Conservation (phyloP, 768 basidiomycete genomes). For the Tubosaeta sp. region DNA sequence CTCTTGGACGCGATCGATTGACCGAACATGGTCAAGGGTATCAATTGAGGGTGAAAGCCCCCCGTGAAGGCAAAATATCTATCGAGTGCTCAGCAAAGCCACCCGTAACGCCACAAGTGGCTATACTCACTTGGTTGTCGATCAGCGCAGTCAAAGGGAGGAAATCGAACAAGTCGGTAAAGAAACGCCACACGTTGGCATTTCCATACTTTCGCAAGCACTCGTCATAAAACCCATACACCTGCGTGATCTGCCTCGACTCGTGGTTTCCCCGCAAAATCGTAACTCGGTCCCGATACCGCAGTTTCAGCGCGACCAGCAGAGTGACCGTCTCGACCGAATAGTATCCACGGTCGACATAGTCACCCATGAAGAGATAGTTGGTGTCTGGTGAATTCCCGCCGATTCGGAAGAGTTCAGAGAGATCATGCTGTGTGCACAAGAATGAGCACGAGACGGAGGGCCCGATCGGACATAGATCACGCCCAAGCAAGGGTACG, state of each 20-base stretch:
- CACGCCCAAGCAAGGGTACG: conserved; percentile 38
- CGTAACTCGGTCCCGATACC: conserved; percentile 97
- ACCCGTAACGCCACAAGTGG: conserved; percentile 1
- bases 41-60: conserved; percentile 98
- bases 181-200: conserved; percentile 99
- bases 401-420: conserved; percentile 97
- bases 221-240: conserved; percentile 99
- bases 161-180: conserved; percentile 98
- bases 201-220: conserved; percentile 99
- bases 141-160: conserved; percentile 96
- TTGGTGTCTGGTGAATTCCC: conserved; percentile 99
- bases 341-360: conserved; percentile 98
- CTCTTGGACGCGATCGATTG: conserved; percentile 98
- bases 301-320: conserved; percentile 93
- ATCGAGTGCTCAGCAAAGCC: conserved; percentile 9
- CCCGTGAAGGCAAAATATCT: conserved; percentile 99
- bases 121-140: conserved; percentile 89
- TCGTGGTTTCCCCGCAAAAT: conserved; percentile 99
- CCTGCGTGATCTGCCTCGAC: conserved; percentile 98
- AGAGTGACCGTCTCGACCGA: conserved; percentile 98
- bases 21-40: conserved; percentile 98
- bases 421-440: conserved; percentile 85
- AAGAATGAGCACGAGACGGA: conserved; percentile 9
- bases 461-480: conserved; percentile 23
- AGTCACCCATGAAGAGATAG: conserved; percentile 99